phyloP scores from a whole-genome alignment of 768 basidiomycete species.

The Leucosporidium yakuticum region DNA sequence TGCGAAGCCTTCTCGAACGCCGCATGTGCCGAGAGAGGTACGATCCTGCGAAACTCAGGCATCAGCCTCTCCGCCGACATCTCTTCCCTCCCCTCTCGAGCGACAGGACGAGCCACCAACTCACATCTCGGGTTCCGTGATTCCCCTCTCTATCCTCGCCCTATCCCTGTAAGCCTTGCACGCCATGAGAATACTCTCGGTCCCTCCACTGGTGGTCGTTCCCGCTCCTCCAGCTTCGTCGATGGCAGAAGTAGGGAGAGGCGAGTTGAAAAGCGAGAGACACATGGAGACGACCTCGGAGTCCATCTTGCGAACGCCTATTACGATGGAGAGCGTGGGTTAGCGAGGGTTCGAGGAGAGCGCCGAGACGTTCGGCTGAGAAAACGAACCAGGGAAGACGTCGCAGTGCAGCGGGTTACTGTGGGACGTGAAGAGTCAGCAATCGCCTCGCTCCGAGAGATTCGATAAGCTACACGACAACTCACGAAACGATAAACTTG shows the following conservation, averaged over 20 bases:
- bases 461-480: neutral
- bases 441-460: neutral
- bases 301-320: constrained; percentile 88
- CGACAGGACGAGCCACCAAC: constrained; percentile 35
- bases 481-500: constrained; percentile 68
- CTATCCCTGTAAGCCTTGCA: constrained; percentile 91
- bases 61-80: neutral
- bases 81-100: neutral
- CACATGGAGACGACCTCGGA: constrained; percentile 54
- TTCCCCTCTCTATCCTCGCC: constrained; percentile 76
- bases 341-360: neutral
- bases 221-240: constrained; percentile 60
- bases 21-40: constrained; percentile 79
- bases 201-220: constrained; percentile 89
- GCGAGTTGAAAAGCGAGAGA: constrained; percentile 59
- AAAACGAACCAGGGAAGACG: constrained; percentile 60
- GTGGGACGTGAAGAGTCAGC: neutral
- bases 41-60: constrained; percentile 52
- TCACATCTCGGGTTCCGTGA: constrained; percentile 87
- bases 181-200: constrained; percentile 93
- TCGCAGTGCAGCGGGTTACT: constrained; percentile 78
- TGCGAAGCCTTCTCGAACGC: constrained; percentile 86
- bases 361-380: neutral
- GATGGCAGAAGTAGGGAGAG: constrained; percentile 11
- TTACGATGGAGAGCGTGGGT: neutral